Conservation (phyloP, 495 filamentous ascomycete species). For the Parmelia sp. region DNA sequence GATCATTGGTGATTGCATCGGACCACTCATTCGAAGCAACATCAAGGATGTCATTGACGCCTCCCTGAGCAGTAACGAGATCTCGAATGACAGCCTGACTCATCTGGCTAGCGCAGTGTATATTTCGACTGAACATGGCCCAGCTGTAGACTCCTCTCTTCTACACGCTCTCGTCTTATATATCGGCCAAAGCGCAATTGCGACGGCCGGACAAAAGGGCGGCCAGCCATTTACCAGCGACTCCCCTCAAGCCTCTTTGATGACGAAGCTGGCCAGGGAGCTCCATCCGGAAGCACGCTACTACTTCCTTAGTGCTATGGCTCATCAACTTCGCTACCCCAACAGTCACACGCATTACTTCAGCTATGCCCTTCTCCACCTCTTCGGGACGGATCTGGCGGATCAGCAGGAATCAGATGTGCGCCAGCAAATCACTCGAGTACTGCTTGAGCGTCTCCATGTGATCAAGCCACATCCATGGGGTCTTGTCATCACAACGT, state of each 20-base stretch:
- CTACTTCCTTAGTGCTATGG: slow-evolving; percentile 74
- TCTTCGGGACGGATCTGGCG: slow-evolving; percentile 72
- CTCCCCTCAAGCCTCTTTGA: slow-evolving; percentile 65
- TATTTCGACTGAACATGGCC: slow-evolving; percentile 29
- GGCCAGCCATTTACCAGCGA: slow-evolving; percentile 60
- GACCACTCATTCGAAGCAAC: slow-evolving; percentile 52
- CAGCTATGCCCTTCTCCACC: slow-evolving; percentile 73
- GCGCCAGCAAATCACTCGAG: slow-evolving; percentile 80
- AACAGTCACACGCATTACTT: slow-evolving; percentile 92
- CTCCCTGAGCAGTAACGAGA: slow-evolving; percentile 51
- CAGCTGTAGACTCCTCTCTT: slow-evolving; percentile 56
- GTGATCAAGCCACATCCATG: slow-evolving; percentile 93
- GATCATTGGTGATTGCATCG: slow-evolving; percentile 55
- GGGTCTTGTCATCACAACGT: slow-evolving; percentile 84
- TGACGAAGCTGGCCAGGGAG: slow-evolving; percentile 68
- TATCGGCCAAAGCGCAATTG: slow-evolving; percentile 65
- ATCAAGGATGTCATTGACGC: slow-evolving; percentile 64
- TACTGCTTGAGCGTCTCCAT: slow-evolving; percentile 79
- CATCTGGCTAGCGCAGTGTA: slow-evolving; percentile 64
- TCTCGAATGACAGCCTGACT: slow-evolving; percentile 60
- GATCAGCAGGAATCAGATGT: slow-evolving; percentile 77
- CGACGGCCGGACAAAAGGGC: slow-evolving; percentile 49
- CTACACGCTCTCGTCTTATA: slow-evolving; percentile 79
- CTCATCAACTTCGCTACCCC: slow-evolving; percentile 86
- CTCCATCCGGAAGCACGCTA: slow-evolving; percentile 74